Evolutionary conservation across 257 asterid genomes (phyloP), one percentile per base, ranked within the genome.

Genomic region (Solanum chilense): DNA sequence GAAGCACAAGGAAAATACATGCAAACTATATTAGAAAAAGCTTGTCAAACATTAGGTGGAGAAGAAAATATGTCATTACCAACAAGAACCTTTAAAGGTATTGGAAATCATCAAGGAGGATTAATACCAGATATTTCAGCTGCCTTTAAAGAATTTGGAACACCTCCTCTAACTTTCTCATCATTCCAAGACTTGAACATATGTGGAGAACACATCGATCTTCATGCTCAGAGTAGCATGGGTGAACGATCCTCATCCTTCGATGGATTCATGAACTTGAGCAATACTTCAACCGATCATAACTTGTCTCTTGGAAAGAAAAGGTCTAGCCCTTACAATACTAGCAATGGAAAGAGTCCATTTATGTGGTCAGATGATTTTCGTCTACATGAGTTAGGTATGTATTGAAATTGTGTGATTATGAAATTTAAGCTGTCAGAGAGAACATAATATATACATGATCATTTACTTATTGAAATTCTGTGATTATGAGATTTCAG

Each of bases 1-100:
- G 99, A 97, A 85, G 99, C 99, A 1, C 99, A 97, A 83, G 99
- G 99, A 56, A 97, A 97, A 86, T 97, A 97, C 96, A 97, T 97
- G 99, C 99, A 97, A 58, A 92, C 93, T 1, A 96, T 97, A 29
- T 94, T 97, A 3, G 99, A 97, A 86, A 97, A 94, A 84, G 99
- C 99, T 1, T 97, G 99, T 78, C 99, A 97, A 88, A 97, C 99
- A 20, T 95, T 97, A 39, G 96, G 98, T 35, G 98, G 97, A 1
- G 99, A 95, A 39, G 95, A 92, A 88, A 91, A 64, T 7, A 73
- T 70, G 80, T 58, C 91, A 86, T 90, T 91, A 0, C 90, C 91
- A 64, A 58, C 93, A 5, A 92, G 92, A 7, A 88, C 91, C 88
- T 92, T 90, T 93, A 93, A 91, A 39, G 64, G 68, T 45, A 81